Base-by-base conservation (phyloP, 306 rosid genomes). In the Senna tora region DNA sequence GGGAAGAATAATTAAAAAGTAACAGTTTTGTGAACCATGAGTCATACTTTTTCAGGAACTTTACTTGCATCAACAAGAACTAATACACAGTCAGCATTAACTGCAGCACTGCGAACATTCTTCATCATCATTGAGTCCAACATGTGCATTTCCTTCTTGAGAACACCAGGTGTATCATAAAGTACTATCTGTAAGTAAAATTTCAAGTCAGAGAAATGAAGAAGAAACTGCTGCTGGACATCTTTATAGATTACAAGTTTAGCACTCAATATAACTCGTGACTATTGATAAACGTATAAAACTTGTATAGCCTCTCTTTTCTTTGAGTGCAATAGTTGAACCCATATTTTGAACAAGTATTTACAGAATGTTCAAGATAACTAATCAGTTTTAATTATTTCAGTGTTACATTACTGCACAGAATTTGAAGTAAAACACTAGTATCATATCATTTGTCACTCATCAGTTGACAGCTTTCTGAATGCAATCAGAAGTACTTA, bases 91-190 rank as follows among this genome's bases (percentile, higher is more conserved):
- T 94, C 96, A 53, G 99, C 96, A 74, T 89, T 87, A 71, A 89
- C 75, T 14, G 86, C 86, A 49, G 99, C 99, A 3, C 86, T 85
- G 80, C 95, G 93, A 65, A 94, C 99, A 69, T 94, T 94, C 77
- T 86, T 88, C 99, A 94, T 94, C 99, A 94, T 94, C 99, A 94
- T 88, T 12, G 96, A 77, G 72, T 94, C 99, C 77, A 94, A 81
- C 84, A 82, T 88, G 86, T 91, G 99, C 91, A 86, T 89, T 81
- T 88, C 85, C 90, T 94, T 92, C 85, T 89, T 88, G 20, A 94
- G 82, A 16, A 94, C 93, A 76, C 99, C 99, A 19, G 97, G 97
- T 15, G 99, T 94, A 75, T 94, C 99, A 79, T 89, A 91, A 76
- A 94, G 99, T 71, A 94, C 50, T 92, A 89, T 85, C 97, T 94